These are phyloP conservation scores for Chrysanthemum lavandulifolium DNA, from an alignment of 129 eudicot genomes.

Conservation along the genomic window DNA sequence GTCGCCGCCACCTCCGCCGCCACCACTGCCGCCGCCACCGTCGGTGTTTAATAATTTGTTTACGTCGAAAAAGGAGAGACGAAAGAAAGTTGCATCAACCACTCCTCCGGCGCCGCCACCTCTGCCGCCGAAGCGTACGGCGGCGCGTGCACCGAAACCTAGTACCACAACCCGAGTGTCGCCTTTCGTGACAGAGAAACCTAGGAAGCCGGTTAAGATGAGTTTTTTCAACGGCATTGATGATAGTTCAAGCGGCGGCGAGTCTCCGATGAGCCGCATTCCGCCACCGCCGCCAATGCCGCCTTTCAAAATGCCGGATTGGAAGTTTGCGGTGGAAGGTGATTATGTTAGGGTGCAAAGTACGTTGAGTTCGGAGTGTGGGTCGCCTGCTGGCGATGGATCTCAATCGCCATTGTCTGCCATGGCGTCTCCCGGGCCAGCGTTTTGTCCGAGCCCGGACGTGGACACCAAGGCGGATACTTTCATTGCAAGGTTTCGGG, in stretches of 20 bases:
- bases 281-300: conserved; percentile 89
- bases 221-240: conserved; percentile 34
- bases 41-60: conserved; percentile 59
- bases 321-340: conserved; percentile 70
- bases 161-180: conserved; percentile 28
- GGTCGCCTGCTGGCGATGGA: conserved; percentile 61
- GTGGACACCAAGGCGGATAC: conserved; percentile 86
- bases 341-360: conserved; percentile 76
- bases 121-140: conserved; percentile 16
- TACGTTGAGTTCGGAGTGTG: conserved; percentile 55
- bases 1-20: conserved; percentile 56
- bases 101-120: conserved; percentile 33
- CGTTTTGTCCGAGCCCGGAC: conserved; percentile 83
- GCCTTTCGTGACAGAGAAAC: conserved; percentile 26
- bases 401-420: conserved; percentile 38
- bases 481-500: conserved; percentile 74
- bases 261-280: conserved; percentile 49
- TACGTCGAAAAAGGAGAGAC: conserved; percentile 49
- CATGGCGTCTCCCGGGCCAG: conserved; percentile 44
- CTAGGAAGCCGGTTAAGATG: conserved; percentile 38
- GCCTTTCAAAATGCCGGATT: conserved; percentile 60
- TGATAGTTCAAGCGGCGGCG: conserved; percentile 56
- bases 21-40: conserved; percentile 45
- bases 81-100: conserved; percentile 19
- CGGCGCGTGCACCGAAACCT: conserved; percentile 39